Evolutionary conservation across 306 rosid genomes (phyloP), one percentile per base, ranked within the genome.

Genomic region (Prunus mume): DNA sequence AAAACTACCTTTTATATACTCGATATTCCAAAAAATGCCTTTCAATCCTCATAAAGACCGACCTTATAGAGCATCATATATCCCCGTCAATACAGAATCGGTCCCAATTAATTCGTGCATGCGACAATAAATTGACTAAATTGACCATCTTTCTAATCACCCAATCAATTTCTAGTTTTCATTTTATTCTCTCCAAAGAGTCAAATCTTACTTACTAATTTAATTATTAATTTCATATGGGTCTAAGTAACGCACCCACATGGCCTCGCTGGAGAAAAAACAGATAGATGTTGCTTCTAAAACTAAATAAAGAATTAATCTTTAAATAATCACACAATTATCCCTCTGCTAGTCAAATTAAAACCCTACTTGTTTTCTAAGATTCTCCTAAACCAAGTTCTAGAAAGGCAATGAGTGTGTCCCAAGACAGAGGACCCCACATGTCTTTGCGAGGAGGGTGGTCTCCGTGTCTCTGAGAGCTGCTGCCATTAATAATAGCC

Each of bases 371-470:
- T 25, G 1, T 51, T 61, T 46, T 69, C 61, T 34, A 58, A 51
- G 57, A 17, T 27, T 70, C 78, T 72, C 27, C n/a, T 43, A 67
- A 80, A 25, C 85, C 22, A 71, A 76, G 79, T 82, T 88, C 86
- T 75, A 78, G 89, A 79, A 84, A 85, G 71, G 91, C 85, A 90
- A 89, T 88, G 98, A 94, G 97, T 92, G 90, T 81, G 88, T 81
- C 83, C 55, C 56, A 85, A 90, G 91, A 27, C 69, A 85, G 72
- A 74, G 45, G 95, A 78, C 91, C 97, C 97, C 93, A 88, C 92
- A 70, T 51, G 78, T 10, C 69, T 66, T 54, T 9, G 45, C 27
- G 82, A 41, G 43, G 56, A 22, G 18, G 56, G 50, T 30, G 69
- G 66, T 73, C 24, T 77, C 57, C 69, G 57, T 68, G 83, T 38